Conservation (phyloP, 139 green algal genomes). For the Gonium pectorale region DNA sequence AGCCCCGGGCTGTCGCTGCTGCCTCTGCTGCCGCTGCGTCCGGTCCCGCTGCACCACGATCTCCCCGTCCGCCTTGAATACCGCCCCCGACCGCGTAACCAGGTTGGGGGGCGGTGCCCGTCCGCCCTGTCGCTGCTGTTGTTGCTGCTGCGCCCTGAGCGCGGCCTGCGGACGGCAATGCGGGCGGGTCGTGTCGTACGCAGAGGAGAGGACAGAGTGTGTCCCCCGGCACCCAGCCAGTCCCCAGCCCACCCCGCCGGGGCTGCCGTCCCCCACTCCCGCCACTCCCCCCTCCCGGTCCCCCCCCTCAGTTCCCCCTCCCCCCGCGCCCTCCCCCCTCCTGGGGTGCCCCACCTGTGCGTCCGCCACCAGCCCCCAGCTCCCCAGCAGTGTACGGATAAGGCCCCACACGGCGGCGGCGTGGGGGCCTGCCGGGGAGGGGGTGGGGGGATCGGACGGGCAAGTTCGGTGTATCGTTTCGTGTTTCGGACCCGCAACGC, state of each 20-base stretch:
- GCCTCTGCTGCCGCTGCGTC: neutral
- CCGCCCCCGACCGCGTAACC: constrained; percentile 51
- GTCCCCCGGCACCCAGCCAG: neutral
- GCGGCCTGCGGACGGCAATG: constrained; percentile 5
- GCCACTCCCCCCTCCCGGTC: neutral
- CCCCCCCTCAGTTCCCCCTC: neutral
- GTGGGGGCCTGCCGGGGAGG: neutral
- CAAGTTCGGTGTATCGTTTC: neutral
- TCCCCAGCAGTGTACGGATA: constrained; percentile 52
- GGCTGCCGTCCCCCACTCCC: neutral
- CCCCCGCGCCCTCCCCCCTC: neutral
- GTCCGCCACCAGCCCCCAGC: constrained; percentile 66
- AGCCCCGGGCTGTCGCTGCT: neutral
- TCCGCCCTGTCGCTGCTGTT: neutral
- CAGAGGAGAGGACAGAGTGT: neutral
- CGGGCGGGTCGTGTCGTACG: neutral
- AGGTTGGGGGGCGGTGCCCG: constrained; percentile 24
- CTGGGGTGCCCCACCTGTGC: neutral
- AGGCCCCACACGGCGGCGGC: constrained; percentile 18
- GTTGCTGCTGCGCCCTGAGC: neutral
- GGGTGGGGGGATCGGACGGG: neutral
- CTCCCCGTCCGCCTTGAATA: constrained; percentile 83
- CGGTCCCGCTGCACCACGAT: constrained; percentile 52
- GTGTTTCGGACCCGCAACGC: no score
- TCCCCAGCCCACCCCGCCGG: neutral